A percentile compares a stretch with the other conserved stretches of the same genome.
Conservation (phyloP, 73 alveolate species). For the Effrenium voratum region DNA sequence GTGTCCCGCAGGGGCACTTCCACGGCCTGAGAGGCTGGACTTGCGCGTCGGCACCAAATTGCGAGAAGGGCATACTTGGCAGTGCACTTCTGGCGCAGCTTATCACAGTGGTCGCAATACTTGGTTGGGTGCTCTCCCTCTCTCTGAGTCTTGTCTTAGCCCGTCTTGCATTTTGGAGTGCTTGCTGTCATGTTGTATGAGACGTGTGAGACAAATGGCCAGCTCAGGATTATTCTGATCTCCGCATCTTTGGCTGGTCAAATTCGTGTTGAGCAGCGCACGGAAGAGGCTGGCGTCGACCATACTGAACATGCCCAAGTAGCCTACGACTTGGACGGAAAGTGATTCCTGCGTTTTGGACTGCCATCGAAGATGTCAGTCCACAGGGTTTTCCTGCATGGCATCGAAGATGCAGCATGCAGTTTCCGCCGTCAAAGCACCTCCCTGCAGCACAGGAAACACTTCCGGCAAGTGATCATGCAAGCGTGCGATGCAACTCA, state of each 20-base stretch:
- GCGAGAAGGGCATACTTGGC: slow-evolving; percentile 14
- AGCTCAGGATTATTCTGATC: too few relatives aligned
- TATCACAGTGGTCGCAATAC: neutral
- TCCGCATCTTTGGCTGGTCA: too few relatives aligned
- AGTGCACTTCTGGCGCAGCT: slow-evolving; percentile 37
- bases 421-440: neutral
- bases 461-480: neutral
- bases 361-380: neutral
- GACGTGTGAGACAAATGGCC: too few relatives aligned
- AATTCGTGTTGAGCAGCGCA: slow-evolving; percentile 11
- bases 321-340: slow-evolving; percentile 8
- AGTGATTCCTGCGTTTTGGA: too few relatives aligned
- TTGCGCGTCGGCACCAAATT: neutral
- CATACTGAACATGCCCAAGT: slow-evolving; percentile 27
- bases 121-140: slow-evolving; percentile 28
- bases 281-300: slow-evolving; percentile 52
- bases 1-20: slow-evolving; percentile 41
- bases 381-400: neutral
- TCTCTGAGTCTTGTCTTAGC: neutral
- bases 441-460: neutral
- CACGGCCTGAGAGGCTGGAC: slow-evolving; percentile 29
- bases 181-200: too few relatives aligned
- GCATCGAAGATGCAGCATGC: slow-evolving; percentile 5
- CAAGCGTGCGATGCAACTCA: neutral
- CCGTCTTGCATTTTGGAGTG: neutral